Evolutionary conservation across 805 yeast species (phyloP).

Genomic region (Kluyveromyces wickerhamii): DNA sequence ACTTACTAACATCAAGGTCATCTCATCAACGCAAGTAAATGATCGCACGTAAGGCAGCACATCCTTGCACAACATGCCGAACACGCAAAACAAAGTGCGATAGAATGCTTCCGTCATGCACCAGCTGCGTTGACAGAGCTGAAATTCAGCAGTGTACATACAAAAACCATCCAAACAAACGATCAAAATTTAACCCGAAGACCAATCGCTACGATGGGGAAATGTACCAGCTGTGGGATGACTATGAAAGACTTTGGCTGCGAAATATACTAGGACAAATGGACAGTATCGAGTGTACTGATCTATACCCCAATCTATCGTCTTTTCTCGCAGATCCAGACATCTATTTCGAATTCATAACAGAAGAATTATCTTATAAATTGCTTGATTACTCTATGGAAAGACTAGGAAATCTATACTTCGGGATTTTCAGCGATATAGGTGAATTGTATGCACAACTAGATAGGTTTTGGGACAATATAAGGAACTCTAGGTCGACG

Average conservation of each 20-base stretch:
- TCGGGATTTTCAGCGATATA: slow-evolving; percentile 27
- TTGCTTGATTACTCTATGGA: slow-evolving; percentile 25
- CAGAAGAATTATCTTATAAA: slow-evolving; percentile 16
- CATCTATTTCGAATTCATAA: background rate
- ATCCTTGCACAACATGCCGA: slow-evolving; percentile 23
- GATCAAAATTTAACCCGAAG: slow-evolving; percentile 2
- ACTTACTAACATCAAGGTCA: background rate
- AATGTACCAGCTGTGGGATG: background rate
- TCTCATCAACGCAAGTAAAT: background rate
- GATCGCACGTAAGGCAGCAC: slow-evolving; percentile 11
- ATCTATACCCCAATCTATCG: background rate
- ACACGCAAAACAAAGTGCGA: slow-evolving; percentile 29
- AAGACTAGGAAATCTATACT: slow-evolving; percentile 26
- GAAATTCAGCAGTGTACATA: slow-evolving; percentile 19
- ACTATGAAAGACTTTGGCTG: slow-evolving; percentile 1
- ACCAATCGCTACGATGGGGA: slow-evolving; percentile 5
- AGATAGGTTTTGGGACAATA: slow-evolving; percentile 19
- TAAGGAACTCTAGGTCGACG: slow-evolving; percentile 6
- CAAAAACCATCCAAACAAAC: background rate
- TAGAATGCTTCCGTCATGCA: slow-evolving; percentile 24
- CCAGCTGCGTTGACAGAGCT: slow-evolving; percentile 25
- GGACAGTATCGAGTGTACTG: background rate
- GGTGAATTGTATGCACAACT: slow-evolving; percentile 21
- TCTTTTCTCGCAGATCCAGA: background rate
- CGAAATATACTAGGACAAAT: background rate